A percentile compares a stretch with the other conserved stretches of the same genome.
Conservation (phyloP, 306 rosid species). For the Corylus avellana region DNA sequence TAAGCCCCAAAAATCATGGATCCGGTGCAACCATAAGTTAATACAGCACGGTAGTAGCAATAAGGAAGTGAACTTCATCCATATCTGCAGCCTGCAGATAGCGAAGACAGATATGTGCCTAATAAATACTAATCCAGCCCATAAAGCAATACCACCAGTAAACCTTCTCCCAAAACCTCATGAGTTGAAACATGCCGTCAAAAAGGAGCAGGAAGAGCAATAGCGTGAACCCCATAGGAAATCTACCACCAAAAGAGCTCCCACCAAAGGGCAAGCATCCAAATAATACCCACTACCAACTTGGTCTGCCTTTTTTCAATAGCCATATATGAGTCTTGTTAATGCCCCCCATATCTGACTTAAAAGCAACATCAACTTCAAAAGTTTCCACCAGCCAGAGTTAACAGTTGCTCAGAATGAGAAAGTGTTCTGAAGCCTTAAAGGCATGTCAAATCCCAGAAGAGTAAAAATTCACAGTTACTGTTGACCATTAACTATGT, state of each 20-base stretch:
- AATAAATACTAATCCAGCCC: constrained; percentile 20
- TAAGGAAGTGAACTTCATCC: constrained; percentile 28
- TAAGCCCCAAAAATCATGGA: constrained; percentile 20
- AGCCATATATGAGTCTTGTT: constrained; percentile 2
- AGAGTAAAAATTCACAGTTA: background rate
- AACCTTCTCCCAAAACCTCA: constrained; percentile 8
- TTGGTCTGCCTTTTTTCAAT: constrained; percentile 16
- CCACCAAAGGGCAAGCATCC: constrained; percentile 23
- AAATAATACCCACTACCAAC: constrained; percentile 1
- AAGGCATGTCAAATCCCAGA: constrained; percentile 7
- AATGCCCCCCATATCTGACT: constrained; percentile 11
- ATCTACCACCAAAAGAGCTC: constrained; percentile 12
- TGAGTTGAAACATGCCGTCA: constrained; percentile 27
- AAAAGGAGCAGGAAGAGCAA: constrained; percentile 25
- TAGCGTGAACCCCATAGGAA: constrained; percentile 13
- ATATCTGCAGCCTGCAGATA: constrained; percentile 33
- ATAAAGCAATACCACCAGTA: constrained; percentile 10
- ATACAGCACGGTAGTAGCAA: constrained; percentile 5
- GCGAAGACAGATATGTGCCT: constrained; percentile 26
- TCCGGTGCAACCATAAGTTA: constrained; percentile 32
- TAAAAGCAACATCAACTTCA: background rate
- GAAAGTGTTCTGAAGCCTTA: constrained; percentile 11
- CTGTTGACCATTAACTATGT: constrained; percentile 14
- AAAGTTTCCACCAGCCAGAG: constrained; percentile 7
- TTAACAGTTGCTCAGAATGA: constrained; percentile 17